Base-by-base conservation (phyloP, 2,329 filamentous ascomycete species). In the Venturia asperata region DNA sequence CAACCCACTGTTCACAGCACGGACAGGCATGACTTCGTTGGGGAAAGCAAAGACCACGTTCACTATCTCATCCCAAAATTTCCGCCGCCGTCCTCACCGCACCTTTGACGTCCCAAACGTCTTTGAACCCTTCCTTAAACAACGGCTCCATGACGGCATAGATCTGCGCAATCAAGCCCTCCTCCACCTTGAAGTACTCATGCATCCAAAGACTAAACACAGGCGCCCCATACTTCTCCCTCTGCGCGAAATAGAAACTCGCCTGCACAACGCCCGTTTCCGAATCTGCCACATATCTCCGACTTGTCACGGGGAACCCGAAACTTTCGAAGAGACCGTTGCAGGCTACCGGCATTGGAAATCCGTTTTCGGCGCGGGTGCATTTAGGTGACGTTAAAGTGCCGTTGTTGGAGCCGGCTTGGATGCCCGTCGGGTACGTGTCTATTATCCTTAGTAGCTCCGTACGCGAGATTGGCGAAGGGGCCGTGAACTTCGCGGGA, bases 161-260 rank as follows among this genome's bases (percentile, higher is more conserved):
- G 4, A 64, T 42, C 43, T 41, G 21, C 42, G n/a, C 7, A 10
- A 56, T 34, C 62, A 30, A 56, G 9, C 43, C 62, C 15, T 21
- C 17, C 30, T 64, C 62, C 15, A 64, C 47, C 62, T 64, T 64
- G 21, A 64, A 56, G 39, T 64, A 64, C 47, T 56, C 62, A 41
- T 64, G 21, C 47, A 64, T 39, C 39, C 43, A 62, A 10, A 62
- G 41, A 34, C 61, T 34, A 43, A 49, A 34, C 61, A 43, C 45
- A 15, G 21, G 9, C 7, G 5, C 1, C 39, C 39, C 61, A 19
- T 34, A 19, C 61, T 37, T 42, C 15, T 34, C 3, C 39, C 30
- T 7, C 27, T 47, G 37, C 39, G 39, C 39, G 21, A 62, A 62
- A 21, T 43, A 27, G 39, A 62, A 62, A 15, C 5, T 19, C 24